Base-by-base conservation (phyloP, 2,329 filamentous ascomycete genomes). In the Phyllosticta ampelicida region DNA sequence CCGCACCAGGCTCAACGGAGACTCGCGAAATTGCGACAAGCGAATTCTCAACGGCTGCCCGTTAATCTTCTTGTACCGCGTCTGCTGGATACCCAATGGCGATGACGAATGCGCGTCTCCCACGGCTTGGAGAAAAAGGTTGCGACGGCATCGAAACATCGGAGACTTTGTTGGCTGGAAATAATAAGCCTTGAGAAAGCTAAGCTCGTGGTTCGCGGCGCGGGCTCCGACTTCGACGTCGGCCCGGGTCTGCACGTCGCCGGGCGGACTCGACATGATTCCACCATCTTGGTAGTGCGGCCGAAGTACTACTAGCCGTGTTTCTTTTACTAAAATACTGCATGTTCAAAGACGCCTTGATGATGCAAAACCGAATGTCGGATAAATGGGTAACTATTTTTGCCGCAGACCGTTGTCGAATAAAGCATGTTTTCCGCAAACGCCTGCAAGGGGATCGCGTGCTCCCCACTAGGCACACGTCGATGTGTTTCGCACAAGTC, bases 271-370 rank as follows among this genome's bases (percentile, higher is more conserved):
- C 36, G 36, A 28, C 10, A 49, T 20, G 55, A 26, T 21, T 21
- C 51, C 55, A 57, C 51, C 20, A 53, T 50, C 48, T 20, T 21
- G 55, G 55, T 48, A 53, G 29, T 57, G 16, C 20, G 55, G n/a
- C 55, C 50, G 55, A 29, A 23, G 19, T 28, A 23, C 5, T 13
- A 44, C 1, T 18, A 29, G 55, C 55, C 53, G 30, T 44, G 36
- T 18, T 44, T 16, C 36, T 10, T 16, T 44, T 5, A n/a, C 8
- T n/a, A 8, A 16, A 44, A 44, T 26, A 44, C 36, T 4, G 2
- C 11, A 44, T 44, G 36, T 44, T 36, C 23, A 26, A 26, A 26
- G 23, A 26, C 23, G 23, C 36, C 36, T 44, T 16, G 6, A 18
- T 26, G 23, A 44, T 44, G 36, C 36, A 5, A 13, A 44, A 44